These are phyloP conservation scores for Bjerkandera adusta DNA, from an alignment of 1,284 basidiomycete genomes.

Conservation along the genomic window DNA sequence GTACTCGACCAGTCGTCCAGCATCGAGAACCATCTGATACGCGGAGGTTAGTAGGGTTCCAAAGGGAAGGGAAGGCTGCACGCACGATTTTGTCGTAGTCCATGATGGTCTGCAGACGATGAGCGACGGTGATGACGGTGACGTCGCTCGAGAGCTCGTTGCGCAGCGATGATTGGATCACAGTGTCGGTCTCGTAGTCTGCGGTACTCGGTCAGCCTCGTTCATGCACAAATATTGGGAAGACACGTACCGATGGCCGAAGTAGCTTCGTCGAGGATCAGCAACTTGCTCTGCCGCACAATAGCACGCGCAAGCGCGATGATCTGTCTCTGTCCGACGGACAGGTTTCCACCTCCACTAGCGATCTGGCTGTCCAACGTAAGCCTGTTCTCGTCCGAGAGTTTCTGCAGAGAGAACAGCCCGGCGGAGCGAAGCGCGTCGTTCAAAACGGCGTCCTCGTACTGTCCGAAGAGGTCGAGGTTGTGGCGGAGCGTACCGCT, in stretches of 20 bases:
- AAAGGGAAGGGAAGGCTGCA: not conserved
- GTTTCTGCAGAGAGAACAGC: conserved; percentile 48
- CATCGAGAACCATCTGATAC: conserved; percentile 34
- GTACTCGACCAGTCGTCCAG: conserved; percentile 35
- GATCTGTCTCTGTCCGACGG: conserved; percentile 70
- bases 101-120: conserved; percentile 71
- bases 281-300: conserved; percentile 53
- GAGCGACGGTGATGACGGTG: conserved; percentile 65
- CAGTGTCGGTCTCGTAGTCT: conserved; percentile 58
- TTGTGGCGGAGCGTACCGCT: conserved; percentile 57
- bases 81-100: conserved; percentile 47
- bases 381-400: conserved; percentile 45
- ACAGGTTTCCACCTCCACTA: conserved; percentile 62
- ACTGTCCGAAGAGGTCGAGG: conserved; percentile 70
- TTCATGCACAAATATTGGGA: conserved; percentile 32
- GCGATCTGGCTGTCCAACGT: conserved; percentile 50
- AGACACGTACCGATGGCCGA: conserved; percentile 28
- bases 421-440: conserved; percentile 54
- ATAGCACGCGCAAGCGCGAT: conserved; percentile 59
- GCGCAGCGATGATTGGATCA: conserved; percentile 58
- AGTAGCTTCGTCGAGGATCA: conserved; percentile 56
- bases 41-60: not conserved
- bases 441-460: conserved; percentile 65
- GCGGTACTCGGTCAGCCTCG: conserved; percentile 18
- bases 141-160: conserved; percentile 50